Evolutionary conservation across 2,329 filamentous ascomycete genomes (phyloP).

Genomic region (Reticulascus tulasneorum): DNA sequence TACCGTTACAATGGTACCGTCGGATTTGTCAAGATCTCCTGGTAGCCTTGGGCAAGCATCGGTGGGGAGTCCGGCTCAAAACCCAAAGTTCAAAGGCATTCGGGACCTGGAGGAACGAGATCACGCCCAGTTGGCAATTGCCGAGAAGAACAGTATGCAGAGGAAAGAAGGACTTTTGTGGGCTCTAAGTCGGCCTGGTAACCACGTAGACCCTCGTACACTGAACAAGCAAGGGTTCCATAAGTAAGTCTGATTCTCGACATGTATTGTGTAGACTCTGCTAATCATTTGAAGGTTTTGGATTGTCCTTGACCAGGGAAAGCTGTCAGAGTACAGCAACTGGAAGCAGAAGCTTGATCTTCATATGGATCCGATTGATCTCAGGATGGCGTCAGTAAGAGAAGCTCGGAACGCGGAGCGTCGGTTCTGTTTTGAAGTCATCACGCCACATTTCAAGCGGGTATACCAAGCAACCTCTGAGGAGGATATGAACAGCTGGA

Average conservation of each 20-base stretch:
- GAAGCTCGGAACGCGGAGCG: slow-evolving; percentile 93
- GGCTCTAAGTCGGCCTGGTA: slow-evolving; percentile 88
- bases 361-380: slow-evolving; percentile 96
- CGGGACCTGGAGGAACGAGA: slow-evolving; percentile 88
- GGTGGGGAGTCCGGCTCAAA: slow-evolving; percentile 47
- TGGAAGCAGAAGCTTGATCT: slow-evolving; percentile 97
- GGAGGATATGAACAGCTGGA: slow-evolving; percentile 98
- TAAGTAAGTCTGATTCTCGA: slow-evolving; percentile 62
- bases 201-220: slow-evolving; percentile 90
- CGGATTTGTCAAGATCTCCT: slow-evolving; percentile 53
- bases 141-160: slow-evolving; percentile 61
- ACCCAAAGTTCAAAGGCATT: slow-evolving; percentile 78
- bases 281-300: slow-evolving; percentile 67
- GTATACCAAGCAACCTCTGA: slow-evolving; percentile 98
- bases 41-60: slow-evolving; percentile 45
- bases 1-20: slow-evolving; percentile 22
- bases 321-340: slow-evolving; percentile 96
- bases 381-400: slow-evolving; percentile 93
- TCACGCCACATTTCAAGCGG: slow-evolving; percentile 91
- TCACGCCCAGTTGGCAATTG: slow-evolving; percentile 43
- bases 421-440: slow-evolving; percentile 96
- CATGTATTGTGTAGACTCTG: background rate
- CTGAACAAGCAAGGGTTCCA: slow-evolving; percentile 98
- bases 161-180: slow-evolving; percentile 92
- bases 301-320: slow-evolving; percentile 96